Conservation (phyloP, 2,329 filamentous ascomycete genomes). For the Fusarium miscanthi region DNA sequence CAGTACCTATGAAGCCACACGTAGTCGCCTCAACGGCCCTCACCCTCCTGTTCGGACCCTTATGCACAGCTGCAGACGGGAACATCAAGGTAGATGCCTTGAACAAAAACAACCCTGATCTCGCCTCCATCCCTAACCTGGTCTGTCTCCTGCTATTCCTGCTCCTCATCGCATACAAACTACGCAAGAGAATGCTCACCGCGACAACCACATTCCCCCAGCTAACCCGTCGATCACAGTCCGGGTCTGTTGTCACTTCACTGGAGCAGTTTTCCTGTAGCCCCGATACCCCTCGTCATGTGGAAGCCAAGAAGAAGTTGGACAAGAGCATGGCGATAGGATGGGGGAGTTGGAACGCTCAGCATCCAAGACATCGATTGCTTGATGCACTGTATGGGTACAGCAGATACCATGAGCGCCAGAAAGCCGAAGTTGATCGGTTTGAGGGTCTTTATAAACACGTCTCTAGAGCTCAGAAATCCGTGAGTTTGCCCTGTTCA, state of each 20-base stretch:
- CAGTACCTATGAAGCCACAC: constrained; percentile 5
- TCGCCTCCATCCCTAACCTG: constrained; percentile 30
- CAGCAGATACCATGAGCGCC: constrained; percentile 48
- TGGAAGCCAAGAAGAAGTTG: constrained; percentile 47
- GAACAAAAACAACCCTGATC: constrained; percentile 5
- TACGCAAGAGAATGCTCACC: neutral
- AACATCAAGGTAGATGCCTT: constrained; percentile 18
- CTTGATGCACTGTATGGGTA: constrained; percentile 56
- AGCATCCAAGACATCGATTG: constrained; percentile 54
- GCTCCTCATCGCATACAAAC: neutral
- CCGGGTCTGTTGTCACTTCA: constrained; percentile 39
- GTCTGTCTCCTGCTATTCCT: constrained; percentile 29
- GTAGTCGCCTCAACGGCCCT: constrained; percentile 3
- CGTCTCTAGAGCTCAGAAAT: constrained; percentile 50
- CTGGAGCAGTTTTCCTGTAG: constrained; percentile 40
- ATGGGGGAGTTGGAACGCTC: constrained; percentile 48
- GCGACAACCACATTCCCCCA: neutral
- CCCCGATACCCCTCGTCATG: constrained; percentile 43
- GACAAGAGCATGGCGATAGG: constrained; percentile 45
- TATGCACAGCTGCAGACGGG: constrained; percentile 15
- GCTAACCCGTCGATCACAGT: constrained; percentile 25
- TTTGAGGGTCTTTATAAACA: constrained; percentile 52
- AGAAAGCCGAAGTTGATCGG: constrained; percentile 52
- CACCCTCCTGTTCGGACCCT: constrained; percentile 3
- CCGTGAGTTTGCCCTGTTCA: neutral